Percentiles rank a stretch among this genome's conserved stretches.
These are phyloP conservation scores for Colletotrichum chrysophilum DNA, from an alignment of 2,329 filamentous ascomycete genomes.

Conservation along the genomic window DNA sequence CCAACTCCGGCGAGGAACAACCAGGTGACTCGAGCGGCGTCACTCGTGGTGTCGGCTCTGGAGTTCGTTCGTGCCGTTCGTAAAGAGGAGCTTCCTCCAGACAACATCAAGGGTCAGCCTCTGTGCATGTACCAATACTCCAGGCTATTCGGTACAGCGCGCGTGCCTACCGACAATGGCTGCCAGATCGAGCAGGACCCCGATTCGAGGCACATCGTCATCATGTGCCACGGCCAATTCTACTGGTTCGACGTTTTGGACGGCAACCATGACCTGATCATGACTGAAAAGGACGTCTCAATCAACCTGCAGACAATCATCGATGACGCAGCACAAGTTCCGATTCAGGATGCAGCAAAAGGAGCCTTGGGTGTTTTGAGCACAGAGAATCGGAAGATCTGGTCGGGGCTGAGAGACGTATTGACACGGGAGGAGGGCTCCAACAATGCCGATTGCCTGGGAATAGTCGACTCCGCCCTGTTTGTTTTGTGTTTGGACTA, in stretches of 20 bases:
- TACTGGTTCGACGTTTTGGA: conserved; percentile 99
- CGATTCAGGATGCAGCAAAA: conserved; percentile 95
- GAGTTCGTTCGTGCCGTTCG: conserved; percentile 93
- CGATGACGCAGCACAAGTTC: conserved; percentile 86
- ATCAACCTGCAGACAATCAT: conserved; percentile 92
- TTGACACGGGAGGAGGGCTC: conserved; percentile 85
- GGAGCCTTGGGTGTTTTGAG: conserved; percentile 91
- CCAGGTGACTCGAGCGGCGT: conserved; percentile 93
- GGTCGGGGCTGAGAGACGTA: conserved; percentile 90
- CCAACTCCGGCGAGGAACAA: conserved; percentile 96
- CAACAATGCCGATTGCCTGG: conserved; percentile 95
- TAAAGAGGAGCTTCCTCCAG: conserved; percentile 89
- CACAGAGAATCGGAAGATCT: conserved; percentile 95
- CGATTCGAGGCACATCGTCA: conserved; percentile 89
- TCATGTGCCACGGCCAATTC: conserved; percentile 93
- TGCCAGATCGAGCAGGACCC: conserved; percentile 97
- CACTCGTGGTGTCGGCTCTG: conserved; percentile 86
- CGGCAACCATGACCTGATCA: conserved; percentile 92
- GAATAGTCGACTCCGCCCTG: conserved; percentile 91
- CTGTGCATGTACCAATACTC: conserved; percentile 99
- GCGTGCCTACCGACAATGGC: conserved; percentile 91
- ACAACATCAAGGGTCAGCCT: conserved; percentile 81
- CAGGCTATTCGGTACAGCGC: conserved; percentile 89
- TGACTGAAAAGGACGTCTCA: conserved; percentile 93
- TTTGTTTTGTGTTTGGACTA: conserved; percentile 95